phyloP scores from a whole-genome alignment of 2,329 filamentous ascomycete species.

The Venturia asperata region DNA sequence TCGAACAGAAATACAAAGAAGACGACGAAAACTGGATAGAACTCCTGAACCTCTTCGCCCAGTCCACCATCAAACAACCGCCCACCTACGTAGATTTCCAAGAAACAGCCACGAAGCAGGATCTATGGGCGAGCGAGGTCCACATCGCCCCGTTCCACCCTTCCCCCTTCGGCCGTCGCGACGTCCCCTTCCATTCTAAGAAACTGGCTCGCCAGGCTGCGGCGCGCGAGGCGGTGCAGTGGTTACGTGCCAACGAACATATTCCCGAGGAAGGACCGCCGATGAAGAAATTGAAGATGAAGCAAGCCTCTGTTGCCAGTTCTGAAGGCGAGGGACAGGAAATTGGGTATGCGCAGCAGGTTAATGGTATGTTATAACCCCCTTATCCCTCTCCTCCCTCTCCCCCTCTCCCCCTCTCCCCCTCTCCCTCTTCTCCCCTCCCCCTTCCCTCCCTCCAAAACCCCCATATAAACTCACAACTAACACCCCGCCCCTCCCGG shows the following conservation, averaged over 20 bases:
- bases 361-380: conserved; percentile 3
- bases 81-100: conserved; percentile 7
- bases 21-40: conserved; percentile 6
- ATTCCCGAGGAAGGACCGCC: not conserved
- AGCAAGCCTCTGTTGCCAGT: not conserved
- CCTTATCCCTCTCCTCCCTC: no score
- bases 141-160: not conserved
- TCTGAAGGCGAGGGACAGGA: not conserved
- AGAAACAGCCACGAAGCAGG: not conserved
- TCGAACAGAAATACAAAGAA: not conserved
- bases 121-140: not conserved
- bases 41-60: not conserved
- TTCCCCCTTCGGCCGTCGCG: not conserved
- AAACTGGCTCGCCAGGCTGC: conserved; percentile 13
- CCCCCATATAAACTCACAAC: not conserved
- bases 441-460: not conserved
- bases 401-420: not conserved
- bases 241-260: conserved; percentile 2
- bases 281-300: not conserved
- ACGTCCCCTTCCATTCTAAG: conserved; percentile 9
- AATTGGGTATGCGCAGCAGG: not conserved
- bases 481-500: no score
- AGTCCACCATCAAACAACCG: not conserved
- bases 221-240: conserved; percentile 10
- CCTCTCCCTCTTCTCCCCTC: not conserved